Evolutionary conservation across 225 moss, liverwort and hornwort species (phyloP).

Genomic region (Physcomitrium patens): DNA sequence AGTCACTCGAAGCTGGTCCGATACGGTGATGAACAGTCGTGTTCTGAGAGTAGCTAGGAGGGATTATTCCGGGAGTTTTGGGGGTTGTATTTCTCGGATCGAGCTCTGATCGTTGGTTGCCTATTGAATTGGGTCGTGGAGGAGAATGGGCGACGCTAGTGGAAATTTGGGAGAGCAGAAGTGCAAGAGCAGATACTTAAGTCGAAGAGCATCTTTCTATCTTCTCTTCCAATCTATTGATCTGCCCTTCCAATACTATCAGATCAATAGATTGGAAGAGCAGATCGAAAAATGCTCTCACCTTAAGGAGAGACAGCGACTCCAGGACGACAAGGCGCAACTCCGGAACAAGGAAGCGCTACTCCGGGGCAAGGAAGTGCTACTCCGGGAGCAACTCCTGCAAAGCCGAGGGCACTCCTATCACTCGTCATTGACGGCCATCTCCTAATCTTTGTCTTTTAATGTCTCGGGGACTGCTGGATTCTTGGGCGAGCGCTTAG

Average conservation of each 20-base stretch:
- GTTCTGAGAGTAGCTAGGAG: background rate
- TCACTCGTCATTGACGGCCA: no score
- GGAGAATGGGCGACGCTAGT: no score
- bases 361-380: slow-evolving; percentile 19
- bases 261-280: slow-evolving; percentile 16
- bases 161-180: no score
- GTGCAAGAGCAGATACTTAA: no score
- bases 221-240: no score
- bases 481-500: no score
- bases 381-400: slow-evolving; percentile 4
- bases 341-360: slow-evolving; percentile 9
- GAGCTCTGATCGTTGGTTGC: slow-evolving; percentile 7
- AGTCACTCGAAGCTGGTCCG: background rate
- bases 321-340: no score
- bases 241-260: no score
- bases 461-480: no score
- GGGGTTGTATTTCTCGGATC: slow-evolving; percentile 10
- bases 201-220: no score
- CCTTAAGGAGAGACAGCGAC: background rate
- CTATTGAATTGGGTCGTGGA: slow-evolving; percentile 19
- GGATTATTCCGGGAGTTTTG: background rate
- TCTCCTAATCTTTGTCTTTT: no score
- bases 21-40: background rate
- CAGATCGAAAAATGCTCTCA: background rate
- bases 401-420: slow-evolving; percentile 4